Evolutionary conservation across 495 filamentous ascomycete species (phyloP), one percentile per base, ranked within the genome.

Genomic region (Jackrogersella minutella): DNA sequence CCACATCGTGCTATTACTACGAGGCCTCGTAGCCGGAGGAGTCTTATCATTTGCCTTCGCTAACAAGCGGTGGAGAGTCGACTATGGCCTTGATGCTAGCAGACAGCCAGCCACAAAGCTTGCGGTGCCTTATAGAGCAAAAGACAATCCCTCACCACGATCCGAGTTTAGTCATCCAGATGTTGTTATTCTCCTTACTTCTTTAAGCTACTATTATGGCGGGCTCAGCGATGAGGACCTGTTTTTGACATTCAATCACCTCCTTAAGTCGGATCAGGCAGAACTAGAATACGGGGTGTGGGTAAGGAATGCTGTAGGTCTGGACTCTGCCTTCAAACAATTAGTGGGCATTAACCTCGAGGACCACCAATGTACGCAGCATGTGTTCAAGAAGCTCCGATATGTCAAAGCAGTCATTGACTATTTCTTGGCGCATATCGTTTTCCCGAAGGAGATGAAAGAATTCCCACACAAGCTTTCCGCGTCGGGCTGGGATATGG

Each of bases 81-180:
- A 91, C 40, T 92, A 88, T 63, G 89, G 89, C 0, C 78, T 89
- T 28, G 77, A 85, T 66, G 74, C 66, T 0, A 70, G 53, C 41
- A 74, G 86, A 37, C 47, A 40, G 0, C 75, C 76, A 0, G 58
- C 71, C 13, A 85, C 83, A 0, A 77, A 78, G 56, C 79, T 91
- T 1, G 90, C 90, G 3, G 88, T 93, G 0, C 91, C 91, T 0
- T 94, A 84, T 58, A 78, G 85, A n/a, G 85, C 86, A 1, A 94
- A 93, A 63, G 90, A 89, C 49, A 82, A 68, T 17, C 90, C 89
- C 1, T 78, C 88, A 0, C 76, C 80, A 0, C 79, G 85, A 2
- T 85, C 90, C 0, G 90, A 93, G 64, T 93, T 90, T 73, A 87
- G 88, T 33, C 89, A 93, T 63, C 90, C 90, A 0, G 90, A 93